Percentiles rank a stretch among this genome's conserved stretches.
Evolutionary conservation across 805 yeast genomes (phyloP).

Genomic region (Candida schatavii): DNA sequence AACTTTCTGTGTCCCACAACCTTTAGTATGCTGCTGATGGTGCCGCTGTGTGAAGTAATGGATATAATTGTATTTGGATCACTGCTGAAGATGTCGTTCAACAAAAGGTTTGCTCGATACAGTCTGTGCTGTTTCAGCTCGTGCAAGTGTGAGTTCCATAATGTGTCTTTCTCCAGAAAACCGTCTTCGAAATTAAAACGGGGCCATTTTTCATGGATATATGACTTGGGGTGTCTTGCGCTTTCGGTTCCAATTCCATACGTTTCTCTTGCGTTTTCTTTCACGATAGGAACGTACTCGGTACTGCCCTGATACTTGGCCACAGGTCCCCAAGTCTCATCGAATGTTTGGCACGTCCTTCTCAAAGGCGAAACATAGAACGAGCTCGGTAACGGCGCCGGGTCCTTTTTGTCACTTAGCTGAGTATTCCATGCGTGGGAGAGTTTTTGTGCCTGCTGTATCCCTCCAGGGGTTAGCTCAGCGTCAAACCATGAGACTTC

Average conservation of each 20-base stretch:
- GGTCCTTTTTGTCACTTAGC: slow-evolving; percentile 9
- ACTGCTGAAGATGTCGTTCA: slow-evolving; percentile 24
- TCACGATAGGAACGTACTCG: slow-evolving; percentile 19
- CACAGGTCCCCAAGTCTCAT: slow-evolving; percentile 19
- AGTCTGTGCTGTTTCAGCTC: slow-evolving; percentile 26
- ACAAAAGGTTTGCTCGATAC: slow-evolving; percentile 22
- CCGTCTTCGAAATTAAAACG: slow-evolving; percentile 22
- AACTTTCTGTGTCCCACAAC: slow-evolving; percentile 23
- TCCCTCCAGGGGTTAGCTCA: slow-evolving; percentile 22
- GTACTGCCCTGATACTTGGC: slow-evolving; percentile 14
- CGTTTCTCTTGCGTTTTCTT: slow-evolving; percentile 29
- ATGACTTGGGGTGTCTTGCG: slow-evolving; percentile 22
- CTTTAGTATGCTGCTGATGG: slow-evolving; percentile 24
- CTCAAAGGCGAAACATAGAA: slow-evolving; percentile 30
- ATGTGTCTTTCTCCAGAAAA: slow-evolving; percentile 22
- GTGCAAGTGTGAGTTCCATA: slow-evolving; percentile 21
- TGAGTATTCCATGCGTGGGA: slow-evolving; percentile 15
- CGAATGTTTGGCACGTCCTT: slow-evolving; percentile 29
- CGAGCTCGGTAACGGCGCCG: slow-evolving; percentile 23
- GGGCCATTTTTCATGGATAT: slow-evolving; percentile 18
- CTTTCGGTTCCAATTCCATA: slow-evolving; percentile 32
- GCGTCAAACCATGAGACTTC: slow-evolving; percentile 31
- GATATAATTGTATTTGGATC: slow-evolving; percentile 20
- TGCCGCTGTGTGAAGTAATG: slow-evolving; percentile 28
- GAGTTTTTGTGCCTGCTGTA: slow-evolving; percentile 14